Base-by-base conservation (phyloP, 345 rosid species). In the Hibiscus syriacus region DNA sequence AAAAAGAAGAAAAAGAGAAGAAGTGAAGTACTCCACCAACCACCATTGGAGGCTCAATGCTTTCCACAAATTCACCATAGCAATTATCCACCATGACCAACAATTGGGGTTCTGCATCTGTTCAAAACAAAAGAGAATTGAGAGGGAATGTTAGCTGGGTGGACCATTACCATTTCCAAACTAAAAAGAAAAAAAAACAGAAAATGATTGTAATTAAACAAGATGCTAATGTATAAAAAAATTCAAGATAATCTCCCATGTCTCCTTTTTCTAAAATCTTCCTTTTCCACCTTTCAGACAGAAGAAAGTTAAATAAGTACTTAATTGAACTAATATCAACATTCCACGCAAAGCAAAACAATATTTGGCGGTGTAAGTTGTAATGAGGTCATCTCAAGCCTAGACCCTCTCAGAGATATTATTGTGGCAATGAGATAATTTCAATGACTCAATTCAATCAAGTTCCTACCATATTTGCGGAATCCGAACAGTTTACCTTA, bases 31-130 rank as follows among this genome's bases (percentile, higher is more conserved):
- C 26, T 12, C 59, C 38, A 68, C 83, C 13, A 74, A 86, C 87
- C 90, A 83, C 86, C 81, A 81, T 70, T 14, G 87, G 84, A 78
- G 90, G 86, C 75, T 86, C 86, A 22, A 72, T 78, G 59, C 76
- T 76, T 77, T 83, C 90, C 69, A 81, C 87, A 9, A 86, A 86
- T 80, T 86, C 84, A 27, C 90, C 90, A 61, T 86, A 83, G 80
- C 90, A 86, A 66, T 86, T 86, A 74, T 86, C 90, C 75, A 86
- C 84, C 87, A 86, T 70, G 70, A 86, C 81, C 79, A 86, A 70
- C 90, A 83, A 65, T 80, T 68, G 20, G 84, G 86, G 73, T 80
- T 86, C 63, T 86, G 87, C 78, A 72, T 72, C 90, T 86, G 83
- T 46, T 72, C 10, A 48, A 17, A n/a, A 43, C 50, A 59, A 43